Evolutionary conservation across 75 land plant species (phyloP), one percentile per base, ranked within the genome.

Genomic region (Picea sitchensis): DNA sequence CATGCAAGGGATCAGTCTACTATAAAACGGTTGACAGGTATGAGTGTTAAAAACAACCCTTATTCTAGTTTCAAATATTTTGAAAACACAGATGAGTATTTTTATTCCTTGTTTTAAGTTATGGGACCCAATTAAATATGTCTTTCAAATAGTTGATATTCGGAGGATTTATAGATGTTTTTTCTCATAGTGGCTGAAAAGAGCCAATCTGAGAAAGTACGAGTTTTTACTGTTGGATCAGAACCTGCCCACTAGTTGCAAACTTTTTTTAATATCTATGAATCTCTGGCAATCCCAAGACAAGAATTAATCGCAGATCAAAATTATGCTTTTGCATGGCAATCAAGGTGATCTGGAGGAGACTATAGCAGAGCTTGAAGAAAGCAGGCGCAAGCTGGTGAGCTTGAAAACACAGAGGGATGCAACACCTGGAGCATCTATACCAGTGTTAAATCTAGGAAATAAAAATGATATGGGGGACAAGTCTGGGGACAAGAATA

Each of bases 341-440:
- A 36, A 17, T 8, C 23, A n/a, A 94, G 99, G 90, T 85, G 99
- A 96, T 41, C 80, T 96, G 76, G 99, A 96, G 82, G 99, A 96
- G 76, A 84, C 84, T 77, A 84, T 91, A 82, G 88, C 92, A 31
- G 99, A 96, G 79, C 91, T 94, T 82, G 99, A 96, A 73, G 91
- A 90, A 78, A 89, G 92, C 79, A 82, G 99, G 80, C 88, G 97
- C 60, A 96, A 94, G 81, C 76, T 94, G 14, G 89, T 90, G 36
- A 84, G 84, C 80, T 79, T 96, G 41, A 83, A 83, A 77, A 87
- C 88, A 86, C 97, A 94, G 78, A 94, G 88, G 72, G 86, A 92
- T 63, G 81, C 77, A 44, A 83, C 84, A 65, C 81, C 85, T 69
- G 85, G 76, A 17, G 72, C 87, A 69, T 85, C 89, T 54, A 75